Base-by-base conservation (phyloP, 2,329 filamentous ascomycete species). In the Bipolaris sorokiniana region DNA sequence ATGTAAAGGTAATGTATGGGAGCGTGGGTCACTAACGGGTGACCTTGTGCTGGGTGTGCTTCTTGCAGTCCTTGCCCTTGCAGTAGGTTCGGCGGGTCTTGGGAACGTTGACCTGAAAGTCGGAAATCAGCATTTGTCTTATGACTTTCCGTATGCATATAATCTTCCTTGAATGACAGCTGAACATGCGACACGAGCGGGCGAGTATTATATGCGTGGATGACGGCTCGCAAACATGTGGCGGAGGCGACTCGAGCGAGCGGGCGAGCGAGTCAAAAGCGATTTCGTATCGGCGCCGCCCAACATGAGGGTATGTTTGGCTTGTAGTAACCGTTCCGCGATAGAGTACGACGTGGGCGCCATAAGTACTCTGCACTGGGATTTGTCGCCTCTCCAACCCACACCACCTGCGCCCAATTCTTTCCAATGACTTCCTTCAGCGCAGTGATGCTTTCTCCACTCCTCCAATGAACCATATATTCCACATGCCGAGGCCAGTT, bases 61-160 rank as follows among this genome's bases (percentile, higher is more conserved):
- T 83, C 77, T 86, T 85, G 91, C 92, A 96, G 78, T 92, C 88
- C 86, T 90, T 93, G 86, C 90, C 90, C 87, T 96, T 96, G 91
- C 91, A 96, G 86, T 92, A 97, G 82, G 93, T 97, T 85, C 92
- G 90, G 81, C 92, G 89, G 81, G 92, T 97, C 87, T 97, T 97
- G 79, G 93, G 92, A 85, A 97, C 90, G 91, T 97, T 97, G 86
- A 97, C 92, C 93, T 94, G 72, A 50, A 44, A 45, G 36, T 31
- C 45, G 7, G 50, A 48, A 45, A 62, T 70, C 59, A 71, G 70
- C 61, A 41, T 42, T 55, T 57, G 46, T 51, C 48, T 36, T 23
- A 6, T 16, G 15, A 28, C 48, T 22, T 42, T 28, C 26, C 9
- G 23, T 36, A n/a, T 50, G 40, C 22, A 38, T 26, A 34, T 48